Percentiles rank a stretch among this genome's conserved stretches.
Evolutionary conservation across 495 filamentous ascomycete species (phyloP).

Genomic region (Penicillium waksmanii): DNA sequence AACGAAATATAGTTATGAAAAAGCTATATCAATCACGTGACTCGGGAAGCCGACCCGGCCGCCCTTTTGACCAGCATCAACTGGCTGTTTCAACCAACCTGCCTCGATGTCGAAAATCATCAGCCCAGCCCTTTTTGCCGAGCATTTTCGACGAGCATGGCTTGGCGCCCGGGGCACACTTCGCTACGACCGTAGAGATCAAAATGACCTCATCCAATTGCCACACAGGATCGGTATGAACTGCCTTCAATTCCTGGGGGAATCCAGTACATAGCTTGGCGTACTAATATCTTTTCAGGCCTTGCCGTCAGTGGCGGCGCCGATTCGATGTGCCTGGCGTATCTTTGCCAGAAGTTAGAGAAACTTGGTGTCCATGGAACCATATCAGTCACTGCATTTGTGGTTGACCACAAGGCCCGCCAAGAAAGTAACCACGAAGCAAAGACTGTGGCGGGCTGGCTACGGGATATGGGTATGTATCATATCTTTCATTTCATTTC

Average conservation of each 20-base stretch:
- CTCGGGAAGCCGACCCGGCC: neutral
- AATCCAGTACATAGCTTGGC: neutral
- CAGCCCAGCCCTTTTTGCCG: constrained; percentile 52
- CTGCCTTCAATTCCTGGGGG: constrained; percentile 11
- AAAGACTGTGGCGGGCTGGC: constrained; percentile 54
- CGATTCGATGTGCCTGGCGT: constrained; percentile 93
- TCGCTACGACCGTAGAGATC: constrained; percentile 2
- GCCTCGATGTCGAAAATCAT: constrained; percentile 37
- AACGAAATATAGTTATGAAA: neutral
- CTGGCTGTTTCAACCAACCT: neutral
- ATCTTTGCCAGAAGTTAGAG: constrained; percentile 62
- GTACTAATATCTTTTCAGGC: constrained; percentile 48
- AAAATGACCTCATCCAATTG: constrained; percentile 10
- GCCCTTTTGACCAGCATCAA: neutral
- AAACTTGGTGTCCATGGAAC: constrained; percentile 22
- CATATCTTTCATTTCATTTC: constrained; percentile 3
- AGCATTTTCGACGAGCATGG: constrained; percentile 55
- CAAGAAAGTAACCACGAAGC: constrained; percentile 72
- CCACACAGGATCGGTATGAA: constrained; percentile 20
- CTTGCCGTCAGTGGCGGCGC: constrained; percentile 91
- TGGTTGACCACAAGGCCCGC: constrained; percentile 81
- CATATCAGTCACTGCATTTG: constrained; percentile 60
- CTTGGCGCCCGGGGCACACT: constrained; percentile 32
- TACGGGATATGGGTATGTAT: constrained; percentile 48
- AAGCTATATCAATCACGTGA: neutral